Conservation (phyloP, 495 filamentous ascomycete species). For the Paragyromitra xinjiangensis region DNA sequence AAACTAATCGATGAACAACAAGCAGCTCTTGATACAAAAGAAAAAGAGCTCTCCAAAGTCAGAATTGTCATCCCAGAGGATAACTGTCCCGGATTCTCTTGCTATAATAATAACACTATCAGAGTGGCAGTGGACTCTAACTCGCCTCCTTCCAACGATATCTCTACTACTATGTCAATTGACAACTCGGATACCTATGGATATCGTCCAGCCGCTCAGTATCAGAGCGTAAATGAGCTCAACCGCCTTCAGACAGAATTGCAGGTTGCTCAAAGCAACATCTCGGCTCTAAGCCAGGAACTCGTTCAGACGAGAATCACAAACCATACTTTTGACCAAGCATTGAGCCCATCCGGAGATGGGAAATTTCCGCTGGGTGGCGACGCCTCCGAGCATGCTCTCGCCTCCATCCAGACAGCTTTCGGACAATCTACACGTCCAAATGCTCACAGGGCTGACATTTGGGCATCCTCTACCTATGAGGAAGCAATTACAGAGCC, state of each 20-base stretch:
- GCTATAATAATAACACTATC: conserved; percentile 46
- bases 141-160: conserved; percentile 67
- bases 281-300: conserved; percentile 84
- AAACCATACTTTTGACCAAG: conserved; percentile 78
- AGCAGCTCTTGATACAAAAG: conserved; percentile 61
- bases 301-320: conserved; percentile 78
- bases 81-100: conserved; percentile 38
- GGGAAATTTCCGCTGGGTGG: conserved; percentile 64
- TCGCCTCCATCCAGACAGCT: conserved; percentile 65
- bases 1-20: conserved; percentile 66
- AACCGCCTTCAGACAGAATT: conserved; percentile 74
- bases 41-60: conserved; percentile 59
- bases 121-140: conserved; percentile 61
- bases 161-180: conserved; percentile 52
- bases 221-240: conserved; percentile 58
- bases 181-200: conserved; percentile 55
- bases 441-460: conserved; percentile 65
- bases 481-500: conserved; percentile 73
- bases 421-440: conserved; percentile 65
- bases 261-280: conserved; percentile 77
- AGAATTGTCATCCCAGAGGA: conserved; percentile 52
- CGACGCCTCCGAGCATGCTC: conserved; percentile 67
- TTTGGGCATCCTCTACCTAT: conserved; percentile 70
- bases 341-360: conserved; percentile 64
- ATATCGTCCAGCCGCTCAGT: conserved; percentile 52